Evolutionary conservation across 129 eudicot species (phyloP).

Genomic region (Deinandra increscens): DNA sequence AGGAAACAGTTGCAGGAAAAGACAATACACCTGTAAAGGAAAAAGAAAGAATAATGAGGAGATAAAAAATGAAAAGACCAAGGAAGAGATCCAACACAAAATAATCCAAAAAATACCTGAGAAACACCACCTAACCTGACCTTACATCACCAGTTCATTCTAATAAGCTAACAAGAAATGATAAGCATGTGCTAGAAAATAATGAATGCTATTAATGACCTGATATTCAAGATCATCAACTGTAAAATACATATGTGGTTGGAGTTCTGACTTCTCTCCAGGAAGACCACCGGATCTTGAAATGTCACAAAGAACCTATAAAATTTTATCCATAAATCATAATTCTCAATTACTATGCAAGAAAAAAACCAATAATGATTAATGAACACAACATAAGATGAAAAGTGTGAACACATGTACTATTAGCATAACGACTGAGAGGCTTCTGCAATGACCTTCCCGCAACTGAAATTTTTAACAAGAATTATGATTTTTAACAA

Average conservation of each 20-base stretch:
- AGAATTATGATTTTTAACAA: too few relatives aligned
- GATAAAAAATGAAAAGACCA: too few relatives aligned
- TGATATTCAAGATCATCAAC: too few relatives aligned
- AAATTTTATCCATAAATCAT: constrained; percentile 7
- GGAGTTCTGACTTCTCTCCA: too few relatives aligned
- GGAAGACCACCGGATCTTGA: constrained; percentile 59
- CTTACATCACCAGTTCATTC: constrained; percentile 31
- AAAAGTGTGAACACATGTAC: not conserved
- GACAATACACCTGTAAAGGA: too few relatives aligned
- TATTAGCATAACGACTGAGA: not conserved
- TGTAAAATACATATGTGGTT: too few relatives aligned
- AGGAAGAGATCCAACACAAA: too few relatives aligned
- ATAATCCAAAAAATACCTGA: too few relatives aligned
- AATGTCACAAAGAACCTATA: constrained; percentile 69
- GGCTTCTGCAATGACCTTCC: too few relatives aligned
- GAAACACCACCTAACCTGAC: constrained; percentile 60
- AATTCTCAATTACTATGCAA: constrained; percentile 10
- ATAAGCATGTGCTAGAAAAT: constrained; percentile 3
- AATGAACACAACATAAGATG: constrained; percentile 1
- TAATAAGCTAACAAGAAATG: not conserved
- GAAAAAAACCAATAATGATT: constrained; percentile 7
- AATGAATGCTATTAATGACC: constrained; percentile 24
- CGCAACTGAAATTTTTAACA: not conserved
- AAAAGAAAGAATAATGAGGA: too few relatives aligned
- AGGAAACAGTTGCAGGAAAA: too few relatives aligned